phyloP scores from a whole-genome alignment of 106 monocot genomes.

The Dioscorea dumetorum region DNA sequence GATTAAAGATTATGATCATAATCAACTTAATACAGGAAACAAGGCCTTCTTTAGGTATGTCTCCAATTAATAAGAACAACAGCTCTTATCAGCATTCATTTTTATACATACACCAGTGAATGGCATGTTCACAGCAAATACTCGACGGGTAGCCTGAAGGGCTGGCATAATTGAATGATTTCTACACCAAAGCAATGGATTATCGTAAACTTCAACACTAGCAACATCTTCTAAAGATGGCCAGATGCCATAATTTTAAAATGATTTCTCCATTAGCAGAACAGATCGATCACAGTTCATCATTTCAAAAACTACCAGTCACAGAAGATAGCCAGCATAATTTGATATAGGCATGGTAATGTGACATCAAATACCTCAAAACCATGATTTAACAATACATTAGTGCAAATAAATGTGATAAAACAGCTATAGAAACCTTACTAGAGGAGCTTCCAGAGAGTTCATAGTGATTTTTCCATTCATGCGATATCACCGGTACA shows the following conservation, averaged over 20 bases:
- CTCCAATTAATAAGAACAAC: too few relatives aligned
- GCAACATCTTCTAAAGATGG: too few relatives aligned
- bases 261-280: background rate
- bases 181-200: too few relatives aligned
- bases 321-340: background rate
- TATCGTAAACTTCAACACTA: too few relatives aligned
- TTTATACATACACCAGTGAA: too few relatives aligned
- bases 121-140: too few relatives aligned
- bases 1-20: too few relatives aligned
- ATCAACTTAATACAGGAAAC: too few relatives aligned
- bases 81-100: too few relatives aligned
- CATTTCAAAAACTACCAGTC: background rate
- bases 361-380: background rate
- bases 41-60: too few relatives aligned
- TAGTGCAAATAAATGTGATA: background rate
- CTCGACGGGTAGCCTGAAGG: too few relatives aligned
- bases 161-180: too few relatives aligned
- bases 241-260: background rate
- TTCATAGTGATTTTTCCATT: conserved; percentile 88
- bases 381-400: background rate
- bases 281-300: background rate
- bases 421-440: conserved; percentile 44
- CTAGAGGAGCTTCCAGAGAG: conserved; percentile 40
- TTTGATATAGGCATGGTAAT: background rate
- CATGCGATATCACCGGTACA: conserved; percentile 68